Evolutionary conservation across 805 yeast genomes (phyloP), one percentile per base, ranked within the genome.

Genomic region (Wickerhamiella qilinensis): DNA sequence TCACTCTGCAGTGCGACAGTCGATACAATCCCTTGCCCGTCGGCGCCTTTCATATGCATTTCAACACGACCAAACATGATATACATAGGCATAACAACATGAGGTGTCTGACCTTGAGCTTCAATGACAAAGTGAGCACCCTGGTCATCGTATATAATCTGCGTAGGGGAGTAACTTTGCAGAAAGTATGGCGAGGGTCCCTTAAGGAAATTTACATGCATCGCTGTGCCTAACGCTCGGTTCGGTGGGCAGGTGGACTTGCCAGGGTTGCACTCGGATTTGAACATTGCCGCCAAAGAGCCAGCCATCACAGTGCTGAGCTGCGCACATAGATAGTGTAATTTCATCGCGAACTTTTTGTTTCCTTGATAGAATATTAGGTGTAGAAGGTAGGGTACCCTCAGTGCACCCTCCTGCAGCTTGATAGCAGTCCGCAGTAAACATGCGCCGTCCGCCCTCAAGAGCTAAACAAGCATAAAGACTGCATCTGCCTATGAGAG

Each of bases 1-100:
- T 86, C 95, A 49, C 71, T 64, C 53, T 83, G 93, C 39, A 85
- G 65, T 46, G 77, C 82, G 47, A 85, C 73, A 2, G 91, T 76
- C 0, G 94, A 78, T 12, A 84, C 73, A 30, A 86, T 67, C 44
- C 95, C 95, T 16, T 57, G 58, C 20, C 94, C 95, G 14, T 69
- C 61, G 3, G 93, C 86, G 15, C 86, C 80, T 54, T 76, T 68
- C 43, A 80, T 55, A 1, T 64, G 65, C 4, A 74, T 84, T 55
- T 81, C 93, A 22, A 84, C 71, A 46, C 74, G 74, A 42, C 96
- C 96, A 57, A 76, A 86, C 91, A 85, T 81, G 49, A 86, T 71
- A 60, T 83, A 83, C 56, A 79, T 83, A 21, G 37, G 39, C 9
- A 49, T 37, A 25, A 4, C 20, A 5, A 30, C 14, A 7, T n/a